phyloP scores from a whole-genome alignment of 23 red algal species.

The Gracilaria vermiculophylla region DNA sequence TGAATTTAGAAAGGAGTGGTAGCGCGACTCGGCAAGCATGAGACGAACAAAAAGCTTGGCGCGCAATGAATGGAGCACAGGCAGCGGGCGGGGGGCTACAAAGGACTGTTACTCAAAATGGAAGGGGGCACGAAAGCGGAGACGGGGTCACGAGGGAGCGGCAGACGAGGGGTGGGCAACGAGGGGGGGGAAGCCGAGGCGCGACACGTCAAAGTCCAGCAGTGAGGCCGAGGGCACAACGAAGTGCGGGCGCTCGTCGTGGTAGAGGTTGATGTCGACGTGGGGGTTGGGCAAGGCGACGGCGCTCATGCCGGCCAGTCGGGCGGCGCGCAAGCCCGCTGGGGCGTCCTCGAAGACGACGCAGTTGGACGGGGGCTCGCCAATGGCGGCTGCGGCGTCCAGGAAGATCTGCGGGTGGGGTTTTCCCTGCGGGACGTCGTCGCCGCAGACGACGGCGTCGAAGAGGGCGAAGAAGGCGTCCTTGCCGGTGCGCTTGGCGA shows the following conservation, averaged over 20 bases:
- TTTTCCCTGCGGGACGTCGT: conserved; percentile 73
- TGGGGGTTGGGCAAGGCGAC: conserved; percentile 76
- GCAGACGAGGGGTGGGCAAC: background rate
- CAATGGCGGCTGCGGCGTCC: conserved; percentile 63
- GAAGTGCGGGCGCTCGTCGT: background rate
- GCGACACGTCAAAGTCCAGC: conserved; percentile 43
- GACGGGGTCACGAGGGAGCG: too few species aligned
- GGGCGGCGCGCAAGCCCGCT: conserved; percentile 66
- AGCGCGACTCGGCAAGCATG: background rate
- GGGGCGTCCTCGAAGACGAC: conserved; percentile 92
- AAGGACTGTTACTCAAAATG: too few species aligned
- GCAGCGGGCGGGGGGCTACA: background rate
- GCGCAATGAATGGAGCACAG: too few species aligned
- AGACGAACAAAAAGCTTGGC: too few species aligned
- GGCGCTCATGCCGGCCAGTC: conserved; percentile 72
- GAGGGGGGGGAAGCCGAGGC: conserved; percentile 34
- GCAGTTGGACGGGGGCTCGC: conserved; percentile 58
- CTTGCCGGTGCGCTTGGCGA: conserved; percentile 51
- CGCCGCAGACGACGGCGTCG: conserved; percentile 64
- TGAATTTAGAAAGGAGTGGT: background rate
- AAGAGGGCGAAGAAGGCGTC: conserved; percentile 63
- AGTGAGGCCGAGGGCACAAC: conserved; percentile 41
- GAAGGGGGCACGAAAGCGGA: background rate
- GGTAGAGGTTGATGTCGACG: conserved; percentile 51
- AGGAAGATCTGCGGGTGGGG: conserved; percentile 94